These are phyloP conservation scores for Chalaropsis thielavioides DNA, from an alignment of 2,329 filamentous ascomycete species.

Conservation along the genomic window DNA sequence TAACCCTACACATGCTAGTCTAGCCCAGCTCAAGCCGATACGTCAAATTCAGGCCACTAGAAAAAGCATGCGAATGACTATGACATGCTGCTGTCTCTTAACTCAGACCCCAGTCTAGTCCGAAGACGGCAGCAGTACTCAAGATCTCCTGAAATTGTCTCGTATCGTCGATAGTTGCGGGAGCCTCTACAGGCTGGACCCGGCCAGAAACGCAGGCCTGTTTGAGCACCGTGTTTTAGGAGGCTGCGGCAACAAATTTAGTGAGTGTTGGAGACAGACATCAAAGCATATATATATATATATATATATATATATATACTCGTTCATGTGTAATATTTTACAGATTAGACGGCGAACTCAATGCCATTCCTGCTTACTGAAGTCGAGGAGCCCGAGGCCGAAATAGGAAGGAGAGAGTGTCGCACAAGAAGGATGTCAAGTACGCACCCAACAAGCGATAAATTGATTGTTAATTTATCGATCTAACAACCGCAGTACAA, in stretches of 20 bases:
- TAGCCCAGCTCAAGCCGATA: neutral
- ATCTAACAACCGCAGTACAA: neutral
- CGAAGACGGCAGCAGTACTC: neutral
- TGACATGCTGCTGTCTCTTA: neutral
- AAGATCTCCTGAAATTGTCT: neutral
- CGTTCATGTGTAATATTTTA: too few relatives aligned
- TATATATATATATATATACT: too few relatives aligned
- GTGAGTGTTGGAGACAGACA: neutral
- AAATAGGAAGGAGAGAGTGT: neutral
- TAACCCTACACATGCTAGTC: slow-evolving; percentile 10
- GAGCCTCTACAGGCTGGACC: neutral
- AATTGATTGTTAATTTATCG: neutral
- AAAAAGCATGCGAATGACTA: neutral
- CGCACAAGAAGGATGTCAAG: neutral
- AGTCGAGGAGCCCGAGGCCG: neutral
- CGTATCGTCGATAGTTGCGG: neutral
- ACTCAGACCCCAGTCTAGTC: neutral
- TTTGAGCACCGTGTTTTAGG: neutral
- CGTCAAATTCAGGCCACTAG: neutral
- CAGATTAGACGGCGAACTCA: neutral
- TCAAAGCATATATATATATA: neutral
- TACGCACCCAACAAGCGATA: neutral
- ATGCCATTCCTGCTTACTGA: neutral
- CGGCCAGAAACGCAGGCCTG: neutral
- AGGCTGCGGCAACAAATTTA: neutral